Evolutionary conservation across 2,329 filamentous ascomycete genomes (phyloP).

Genomic region (Colletotrichum noveboracense): DNA sequence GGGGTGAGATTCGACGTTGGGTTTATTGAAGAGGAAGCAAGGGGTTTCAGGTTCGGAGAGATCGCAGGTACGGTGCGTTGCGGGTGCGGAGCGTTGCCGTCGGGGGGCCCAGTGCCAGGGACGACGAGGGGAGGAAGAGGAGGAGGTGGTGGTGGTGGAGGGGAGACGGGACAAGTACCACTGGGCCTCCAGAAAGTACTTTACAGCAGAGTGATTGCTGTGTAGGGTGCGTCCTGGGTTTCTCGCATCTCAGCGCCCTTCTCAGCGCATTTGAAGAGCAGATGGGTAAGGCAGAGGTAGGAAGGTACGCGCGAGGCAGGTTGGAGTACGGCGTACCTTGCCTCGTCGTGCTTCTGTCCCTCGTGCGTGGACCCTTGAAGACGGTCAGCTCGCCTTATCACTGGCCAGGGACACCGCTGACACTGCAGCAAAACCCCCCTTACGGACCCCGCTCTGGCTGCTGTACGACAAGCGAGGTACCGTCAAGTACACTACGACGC

Average conservation of each 20-base stretch:
- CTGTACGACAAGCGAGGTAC: background rate
- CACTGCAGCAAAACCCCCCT: conserved; percentile 1
- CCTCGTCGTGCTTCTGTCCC: conserved; percentile 1
- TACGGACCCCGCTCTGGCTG: background rate
- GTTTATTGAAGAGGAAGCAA: conserved; percentile 19
- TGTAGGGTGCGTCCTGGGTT: background rate
- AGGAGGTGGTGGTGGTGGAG: background rate
- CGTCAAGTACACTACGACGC: background rate
- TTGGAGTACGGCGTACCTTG: conserved; percentile 3
- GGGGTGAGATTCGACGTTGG: conserved; percentile 18
- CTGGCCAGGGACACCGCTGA: conserved; percentile 6
- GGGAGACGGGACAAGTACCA: background rate
- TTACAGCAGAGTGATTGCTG: background rate
- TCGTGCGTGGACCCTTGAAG: conserved; percentile 21
- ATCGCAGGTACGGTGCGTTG: conserved; percentile 14
- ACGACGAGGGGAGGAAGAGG: background rate
- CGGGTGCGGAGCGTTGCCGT: conserved; percentile 7
- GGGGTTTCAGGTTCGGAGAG: conserved; percentile 23
- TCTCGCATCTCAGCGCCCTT: background rate
- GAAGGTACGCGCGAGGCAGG: background rate
- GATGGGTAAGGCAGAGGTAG: background rate
- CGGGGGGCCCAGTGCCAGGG: background rate
- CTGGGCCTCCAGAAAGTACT: background rate
- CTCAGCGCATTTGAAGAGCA: background rate
- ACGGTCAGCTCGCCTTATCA: conserved; percentile 1